A percentile compares a stretch with the other conserved stretches of the same genome.
These are phyloP conservation scores for Carallia brachiata DNA, from an alignment of 345 rosid species.

Conservation along the genomic window DNA sequence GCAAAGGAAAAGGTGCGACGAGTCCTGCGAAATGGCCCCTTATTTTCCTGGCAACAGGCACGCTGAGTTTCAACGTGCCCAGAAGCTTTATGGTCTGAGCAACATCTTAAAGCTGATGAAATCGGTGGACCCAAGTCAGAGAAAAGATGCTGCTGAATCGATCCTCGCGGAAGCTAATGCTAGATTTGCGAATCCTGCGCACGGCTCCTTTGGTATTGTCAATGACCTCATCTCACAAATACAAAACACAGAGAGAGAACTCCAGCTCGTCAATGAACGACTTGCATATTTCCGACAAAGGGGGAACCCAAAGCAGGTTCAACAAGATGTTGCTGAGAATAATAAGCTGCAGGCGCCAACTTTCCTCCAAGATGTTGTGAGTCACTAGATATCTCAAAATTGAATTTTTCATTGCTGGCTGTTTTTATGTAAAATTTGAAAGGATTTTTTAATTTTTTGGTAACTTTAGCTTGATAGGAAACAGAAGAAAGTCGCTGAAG, in stretches of 20 bases:
- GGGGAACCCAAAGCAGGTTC: not conserved
- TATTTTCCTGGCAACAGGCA: slow-evolving; percentile 19
- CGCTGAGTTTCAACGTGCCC: slow-evolving; percentile 21
- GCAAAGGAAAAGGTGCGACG: slow-evolving; percentile 23
- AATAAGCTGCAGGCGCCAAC: no score
- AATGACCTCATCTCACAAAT: slow-evolving; percentile 16
- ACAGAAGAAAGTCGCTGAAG: no score
- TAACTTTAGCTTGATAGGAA: no score
- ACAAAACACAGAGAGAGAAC: not conserved
- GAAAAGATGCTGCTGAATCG: slow-evolving; percentile 23
- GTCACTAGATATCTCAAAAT: not conserved
- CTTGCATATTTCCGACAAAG: not conserved
- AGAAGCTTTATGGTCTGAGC: slow-evolving; percentile 20
- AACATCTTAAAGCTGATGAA: slow-evolving; percentile 21
- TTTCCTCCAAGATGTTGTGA: not conserved
- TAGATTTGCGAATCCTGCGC: slow-evolving; percentile 15
- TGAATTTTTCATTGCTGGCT: no score
- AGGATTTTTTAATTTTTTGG: no score
- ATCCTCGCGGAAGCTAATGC: slow-evolving; percentile 14
- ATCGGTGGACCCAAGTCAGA: slow-evolving; percentile 13
- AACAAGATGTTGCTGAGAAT: no score
- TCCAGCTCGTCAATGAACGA: slow-evolving; percentile 5
- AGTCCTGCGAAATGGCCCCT: slow-evolving; percentile 17
- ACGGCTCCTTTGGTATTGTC: slow-evolving; percentile 18
- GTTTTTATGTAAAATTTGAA: no score